phyloP scores from a whole-genome alignment of 2,329 filamentous ascomycete species.

The Phaeosphaeria sp. region DNA sequence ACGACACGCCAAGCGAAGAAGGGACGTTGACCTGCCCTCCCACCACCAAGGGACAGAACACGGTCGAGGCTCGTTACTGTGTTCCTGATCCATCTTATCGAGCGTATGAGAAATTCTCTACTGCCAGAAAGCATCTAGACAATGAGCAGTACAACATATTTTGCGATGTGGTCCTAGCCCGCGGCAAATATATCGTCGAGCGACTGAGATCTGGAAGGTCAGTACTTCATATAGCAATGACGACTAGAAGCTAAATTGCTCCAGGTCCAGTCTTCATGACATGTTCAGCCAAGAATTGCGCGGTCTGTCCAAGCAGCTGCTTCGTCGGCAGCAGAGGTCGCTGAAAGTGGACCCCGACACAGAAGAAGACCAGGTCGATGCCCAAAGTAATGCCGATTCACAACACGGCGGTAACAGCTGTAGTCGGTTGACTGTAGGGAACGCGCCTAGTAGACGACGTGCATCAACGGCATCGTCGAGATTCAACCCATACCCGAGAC shows the following conservation, averaged over 20 bases:
- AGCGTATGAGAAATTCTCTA: slow-evolving; percentile 1
- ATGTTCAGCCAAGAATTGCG: not conserved
- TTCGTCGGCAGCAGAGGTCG: not conserved
- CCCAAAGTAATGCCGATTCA: not conserved
- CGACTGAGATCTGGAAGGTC: slow-evolving; percentile 2
- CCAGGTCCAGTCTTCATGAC: slow-evolving; percentile 2
- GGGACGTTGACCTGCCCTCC: not conserved
- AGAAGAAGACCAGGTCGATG: not conserved
- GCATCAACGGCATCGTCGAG: not conserved
- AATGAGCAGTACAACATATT: not conserved
- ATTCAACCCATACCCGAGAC: not conserved
- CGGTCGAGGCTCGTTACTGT: not conserved
- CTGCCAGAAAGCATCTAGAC: not conserved
- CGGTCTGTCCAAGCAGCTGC: slow-evolving; percentile 1
- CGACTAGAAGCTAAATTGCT: not conserved
- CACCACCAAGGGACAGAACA: not conserved
- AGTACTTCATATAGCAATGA: not conserved
- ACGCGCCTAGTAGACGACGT: not conserved
- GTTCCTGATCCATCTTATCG: not conserved
- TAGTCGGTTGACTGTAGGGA: not conserved
- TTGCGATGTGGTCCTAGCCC: slow-evolving; percentile 1
- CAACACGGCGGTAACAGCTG: not conserved
- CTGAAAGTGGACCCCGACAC: not conserved
- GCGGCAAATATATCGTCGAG: not conserved
- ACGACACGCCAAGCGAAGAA: slow-evolving; percentile 1